Conservation (phyloP, 2,329 filamentous ascomycete species). For the Pyrenochaeta sp. region DNA sequence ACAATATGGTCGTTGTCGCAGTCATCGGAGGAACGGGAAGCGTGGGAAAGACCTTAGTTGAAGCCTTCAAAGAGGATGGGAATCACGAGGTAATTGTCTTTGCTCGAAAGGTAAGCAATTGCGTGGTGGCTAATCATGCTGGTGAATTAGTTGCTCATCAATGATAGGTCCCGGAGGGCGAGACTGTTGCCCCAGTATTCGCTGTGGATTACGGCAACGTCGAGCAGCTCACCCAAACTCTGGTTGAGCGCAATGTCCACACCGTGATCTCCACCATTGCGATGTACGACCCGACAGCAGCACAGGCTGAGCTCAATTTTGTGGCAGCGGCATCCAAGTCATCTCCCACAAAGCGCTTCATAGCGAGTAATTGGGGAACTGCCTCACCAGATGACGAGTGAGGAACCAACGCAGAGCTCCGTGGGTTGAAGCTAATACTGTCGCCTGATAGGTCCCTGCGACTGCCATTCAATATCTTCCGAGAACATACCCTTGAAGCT, state of each 20-base stretch:
- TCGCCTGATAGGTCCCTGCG: not conserved
- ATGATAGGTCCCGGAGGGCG: slow-evolving; percentile 9
- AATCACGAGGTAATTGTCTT: slow-evolving; percentile 54
- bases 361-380: slow-evolving; percentile 25
- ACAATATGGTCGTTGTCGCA: slow-evolving; percentile 53
- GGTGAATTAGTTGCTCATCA: not conserved
- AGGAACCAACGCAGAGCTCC: not conserved
- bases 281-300: slow-evolving; percentile 38
- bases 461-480: slow-evolving; percentile 13
- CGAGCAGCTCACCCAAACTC: slow-evolving; percentile 27
- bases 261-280: slow-evolving; percentile 57
- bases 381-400: slow-evolving; percentile 22
- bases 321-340: slow-evolving; percentile 20
- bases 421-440: not conserved
- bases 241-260: slow-evolving; percentile 53
- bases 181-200: slow-evolving; percentile 15
- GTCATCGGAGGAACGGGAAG: slow-evolving; percentile 59
- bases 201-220: slow-evolving; percentile 48
- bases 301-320: slow-evolving; percentile 21
- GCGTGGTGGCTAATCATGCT: not conserved
- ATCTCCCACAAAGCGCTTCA: slow-evolving; percentile 18
- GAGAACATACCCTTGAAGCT: slow-evolving; percentile 14
- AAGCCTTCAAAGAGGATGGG: slow-evolving; percentile 48
- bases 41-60: slow-evolving; percentile 58
- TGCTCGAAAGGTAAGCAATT: slow-evolving; percentile 49